These are phyloP conservation scores for Mallotus japonicus DNA, from an alignment of 441 rosid species.

Conservation along the genomic window DNA sequence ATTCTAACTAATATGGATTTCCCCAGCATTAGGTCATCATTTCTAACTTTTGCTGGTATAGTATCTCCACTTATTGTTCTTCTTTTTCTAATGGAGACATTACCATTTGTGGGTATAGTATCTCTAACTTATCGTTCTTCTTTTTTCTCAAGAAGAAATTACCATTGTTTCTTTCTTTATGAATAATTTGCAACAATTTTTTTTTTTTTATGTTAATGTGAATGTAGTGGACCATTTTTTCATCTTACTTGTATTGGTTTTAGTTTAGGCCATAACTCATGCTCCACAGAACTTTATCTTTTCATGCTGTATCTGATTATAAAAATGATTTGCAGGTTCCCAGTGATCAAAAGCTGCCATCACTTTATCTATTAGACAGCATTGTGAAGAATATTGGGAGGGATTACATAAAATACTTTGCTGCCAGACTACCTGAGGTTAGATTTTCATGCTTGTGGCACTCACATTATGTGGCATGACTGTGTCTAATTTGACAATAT, in stretches of 20 bases:
- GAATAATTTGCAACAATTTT: neutral
- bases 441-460: conserved; percentile 30
- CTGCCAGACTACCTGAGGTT: conserved; percentile 82
- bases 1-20: neutral
- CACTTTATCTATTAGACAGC: conserved; percentile 97
- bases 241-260: neutral
- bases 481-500: neutral
- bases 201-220: too few relatives aligned
- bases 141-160: neutral
- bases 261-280: neutral
- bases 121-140: too few relatives aligned
- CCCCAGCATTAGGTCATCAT: neutral
- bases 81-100: too few relatives aligned
- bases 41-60: neutral
- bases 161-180: neutral
- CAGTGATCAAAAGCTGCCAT: conserved; percentile 96
- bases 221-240: neutral
- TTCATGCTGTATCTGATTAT: conserved; percentile 40
- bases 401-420: conserved; percentile 88
- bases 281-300: conserved; percentile 15
- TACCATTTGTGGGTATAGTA: neutral
- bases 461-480: neutral
- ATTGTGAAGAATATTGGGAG: conserved; percentile 96
- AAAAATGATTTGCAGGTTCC: conserved; percentile 81
- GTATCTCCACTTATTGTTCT: neutral